Evolutionary conservation across 2,329 filamentous ascomycete species (phyloP), one percentile per base, ranked within the genome.

Genomic region (Nemania sp.): DNA sequence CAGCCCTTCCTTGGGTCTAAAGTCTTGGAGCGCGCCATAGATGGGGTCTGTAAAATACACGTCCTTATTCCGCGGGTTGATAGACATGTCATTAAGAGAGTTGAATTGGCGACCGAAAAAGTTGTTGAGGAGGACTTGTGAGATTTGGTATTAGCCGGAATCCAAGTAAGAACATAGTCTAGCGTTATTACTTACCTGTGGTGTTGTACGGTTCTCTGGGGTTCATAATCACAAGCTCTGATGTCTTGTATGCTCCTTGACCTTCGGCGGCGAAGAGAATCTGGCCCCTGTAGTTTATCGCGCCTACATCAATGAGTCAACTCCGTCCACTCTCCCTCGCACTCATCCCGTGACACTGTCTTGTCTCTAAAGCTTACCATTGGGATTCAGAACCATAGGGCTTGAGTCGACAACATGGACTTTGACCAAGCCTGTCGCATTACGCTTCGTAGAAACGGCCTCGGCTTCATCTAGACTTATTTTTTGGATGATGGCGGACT

Each of bases 21-120:
- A 89, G 26, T 86, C 81, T 73, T 90, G 88, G 49, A 86, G 80
- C 67, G 82, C 86, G 2, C 77, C 89, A 70, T 90, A 90, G 7
- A 84, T 81, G 0, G 86, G 85, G 66, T 91, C 88, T 1, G 88
- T 90, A 72, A 91, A 90, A 80, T 89, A 91, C n/a, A 90, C 79
- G 27, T 87, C 83, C n/a, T 83, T 82, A 64, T 85, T 88, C 11
- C 77, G 75, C 32, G 87, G 82, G 70, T 89, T 83, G 63, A 88
- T 74, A 1, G 83, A 81, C 0, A 87, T 81, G 67, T 90, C 88
- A 70, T 90, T 90, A 11, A 89, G 77, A 0, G 87, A 89, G 74
- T 84, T 88, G 77, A 90, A 90, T 47, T 85, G 81, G 2, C 87
- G 83, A 20, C 88, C 87, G 57, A 87, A 87, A 74, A 82, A 91